Evolutionary conservation across 495 filamentous ascomycete species (phyloP).

Genomic region (Neurospora sp.): DNA sequence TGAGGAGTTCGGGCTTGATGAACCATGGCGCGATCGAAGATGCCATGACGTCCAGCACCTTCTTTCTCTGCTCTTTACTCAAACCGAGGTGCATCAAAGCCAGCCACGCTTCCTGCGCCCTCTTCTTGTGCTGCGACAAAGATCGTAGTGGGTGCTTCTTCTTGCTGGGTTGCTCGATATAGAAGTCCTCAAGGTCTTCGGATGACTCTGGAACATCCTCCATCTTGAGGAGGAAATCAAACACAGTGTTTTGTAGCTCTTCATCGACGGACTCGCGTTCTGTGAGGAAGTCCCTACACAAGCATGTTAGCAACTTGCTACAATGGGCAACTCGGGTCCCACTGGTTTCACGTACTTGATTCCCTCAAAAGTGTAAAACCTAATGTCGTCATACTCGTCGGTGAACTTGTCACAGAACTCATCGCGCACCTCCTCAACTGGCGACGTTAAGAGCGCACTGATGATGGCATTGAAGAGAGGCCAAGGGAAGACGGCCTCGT

Average conservation of each 20-base stretch:
- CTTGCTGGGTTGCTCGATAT: constrained; percentile 40
- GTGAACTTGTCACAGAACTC: constrained; percentile 72
- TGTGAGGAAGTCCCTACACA: constrained; percentile 27
- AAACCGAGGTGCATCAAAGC: constrained; percentile 59
- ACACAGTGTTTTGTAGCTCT: constrained; percentile 39
- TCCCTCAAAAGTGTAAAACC: constrained; percentile 66
- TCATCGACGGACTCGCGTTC: constrained; percentile 26
- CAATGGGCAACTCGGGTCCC: background rate
- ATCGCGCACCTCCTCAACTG: constrained; percentile 45
- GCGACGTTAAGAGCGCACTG: constrained; percentile 47
- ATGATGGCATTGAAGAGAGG: constrained; percentile 55
- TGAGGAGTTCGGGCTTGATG: constrained; percentile 71
- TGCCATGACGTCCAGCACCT: constrained; percentile 61
- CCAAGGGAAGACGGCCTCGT: constrained; percentile 55
- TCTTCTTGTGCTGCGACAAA: constrained; percentile 55
- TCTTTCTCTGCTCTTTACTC: constrained; percentile 65
- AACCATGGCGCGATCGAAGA: constrained; percentile 81
- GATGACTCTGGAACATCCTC: constrained; percentile 51
- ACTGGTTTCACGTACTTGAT: constrained; percentile 44
- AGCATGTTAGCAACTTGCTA: constrained; percentile 9
- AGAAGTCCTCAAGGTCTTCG: constrained; percentile 59
- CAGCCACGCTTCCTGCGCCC: constrained; percentile 78
- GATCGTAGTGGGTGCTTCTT: constrained; percentile 43
- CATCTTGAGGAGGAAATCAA: constrained; percentile 55
- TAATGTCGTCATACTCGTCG: constrained; percentile 71